Evolutionary conservation across 208 protist species (phyloP).

Genomic region (Leptomonas seymouri): DNA sequence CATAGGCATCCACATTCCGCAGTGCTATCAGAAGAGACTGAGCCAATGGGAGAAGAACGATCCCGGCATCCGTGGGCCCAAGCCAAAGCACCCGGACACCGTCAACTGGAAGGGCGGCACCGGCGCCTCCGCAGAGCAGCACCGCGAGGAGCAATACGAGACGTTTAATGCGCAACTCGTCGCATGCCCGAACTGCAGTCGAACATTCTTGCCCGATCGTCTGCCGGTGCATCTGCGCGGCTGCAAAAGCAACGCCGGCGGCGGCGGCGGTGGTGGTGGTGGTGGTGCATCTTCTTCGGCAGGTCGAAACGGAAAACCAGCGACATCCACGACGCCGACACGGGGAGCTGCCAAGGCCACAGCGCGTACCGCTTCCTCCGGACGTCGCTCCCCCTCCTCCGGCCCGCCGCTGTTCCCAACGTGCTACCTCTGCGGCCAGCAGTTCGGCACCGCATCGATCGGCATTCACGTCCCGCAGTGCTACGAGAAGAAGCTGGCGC

Average conservation of each 20-base stretch:
- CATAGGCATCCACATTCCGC: conserved; percentile 91
- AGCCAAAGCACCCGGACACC: conserved; percentile 78
- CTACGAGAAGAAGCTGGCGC: conserved; percentile 85
- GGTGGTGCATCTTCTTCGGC: neutral
- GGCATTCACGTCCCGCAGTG: conserved; percentile 89
- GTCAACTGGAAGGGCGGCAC: conserved; percentile 66
- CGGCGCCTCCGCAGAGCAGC: conserved; percentile 38
- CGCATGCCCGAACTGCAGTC: conserved; percentile 80
- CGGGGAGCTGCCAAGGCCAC: conserved; percentile 11
- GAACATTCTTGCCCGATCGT: conserved; percentile 92
- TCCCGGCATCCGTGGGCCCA: conserved; percentile 60
- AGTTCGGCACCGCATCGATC: conserved; percentile 87
- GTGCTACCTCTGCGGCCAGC: conserved; percentile 89
- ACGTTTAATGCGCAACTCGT: conserved; percentile 84
- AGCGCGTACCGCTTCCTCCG: neutral
- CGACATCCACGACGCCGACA: conserved; percentile 6
- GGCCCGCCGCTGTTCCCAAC: conserved; percentile 59
- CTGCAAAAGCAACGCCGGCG: conserved; percentile 62
- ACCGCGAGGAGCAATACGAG: conserved; percentile 81
- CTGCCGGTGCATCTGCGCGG: conserved; percentile 86
- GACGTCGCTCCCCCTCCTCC: conserved; percentile 19
- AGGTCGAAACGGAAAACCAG: conserved; percentile 7
- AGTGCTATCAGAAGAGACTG: conserved; percentile 90
- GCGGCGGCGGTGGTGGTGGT: neutral
- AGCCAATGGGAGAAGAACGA: conserved; percentile 75